Conservation (phyloP, 148 eudicot species). For the Camellia japonica region DNA sequence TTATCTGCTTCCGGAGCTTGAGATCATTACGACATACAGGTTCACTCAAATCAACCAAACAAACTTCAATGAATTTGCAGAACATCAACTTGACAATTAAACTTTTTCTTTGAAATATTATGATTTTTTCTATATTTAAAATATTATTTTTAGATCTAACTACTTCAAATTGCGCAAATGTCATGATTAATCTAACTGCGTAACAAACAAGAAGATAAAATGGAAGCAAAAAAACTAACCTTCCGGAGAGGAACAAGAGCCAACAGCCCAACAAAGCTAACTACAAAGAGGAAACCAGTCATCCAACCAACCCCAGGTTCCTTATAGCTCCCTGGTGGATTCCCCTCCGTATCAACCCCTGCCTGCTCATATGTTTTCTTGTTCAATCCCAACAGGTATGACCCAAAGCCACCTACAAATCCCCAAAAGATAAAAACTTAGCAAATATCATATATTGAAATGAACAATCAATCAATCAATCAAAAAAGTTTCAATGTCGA, state of each 20-base stretch:
- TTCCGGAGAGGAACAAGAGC: slow-evolving; percentile 85
- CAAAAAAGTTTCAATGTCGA: background rate
- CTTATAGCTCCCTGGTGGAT: slow-evolving; percentile 59
- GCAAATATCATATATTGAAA: background rate
- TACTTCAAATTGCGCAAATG: too few species aligned
- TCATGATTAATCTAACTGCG: too few species aligned
- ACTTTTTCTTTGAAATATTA: too few species aligned
- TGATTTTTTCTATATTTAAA: too few species aligned
- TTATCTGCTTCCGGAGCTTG: background rate
- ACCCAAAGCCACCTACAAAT: slow-evolving; percentile 78
- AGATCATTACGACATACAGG: background rate
- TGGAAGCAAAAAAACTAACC: slow-evolving; percentile 27
- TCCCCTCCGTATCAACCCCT: slow-evolving; percentile 70
- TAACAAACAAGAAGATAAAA: background rate
- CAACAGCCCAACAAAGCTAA: slow-evolving; percentile 68
- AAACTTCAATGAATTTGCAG: background rate
- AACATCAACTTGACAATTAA: too few species aligned
- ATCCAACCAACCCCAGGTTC: slow-evolving; percentile 75
- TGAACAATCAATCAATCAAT: background rate
- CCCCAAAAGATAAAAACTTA: background rate
- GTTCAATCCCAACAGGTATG: slow-evolving; percentile 74
- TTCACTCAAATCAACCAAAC: too few species aligned
- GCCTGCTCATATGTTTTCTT: slow-evolving; percentile 73
- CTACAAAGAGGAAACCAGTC: slow-evolving; percentile 74
- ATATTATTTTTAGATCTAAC: too few species aligned